Evolutionary conservation across 1,139 yeast genomes (phyloP).

Genomic region (Suhomyces atakaporum): DNA sequence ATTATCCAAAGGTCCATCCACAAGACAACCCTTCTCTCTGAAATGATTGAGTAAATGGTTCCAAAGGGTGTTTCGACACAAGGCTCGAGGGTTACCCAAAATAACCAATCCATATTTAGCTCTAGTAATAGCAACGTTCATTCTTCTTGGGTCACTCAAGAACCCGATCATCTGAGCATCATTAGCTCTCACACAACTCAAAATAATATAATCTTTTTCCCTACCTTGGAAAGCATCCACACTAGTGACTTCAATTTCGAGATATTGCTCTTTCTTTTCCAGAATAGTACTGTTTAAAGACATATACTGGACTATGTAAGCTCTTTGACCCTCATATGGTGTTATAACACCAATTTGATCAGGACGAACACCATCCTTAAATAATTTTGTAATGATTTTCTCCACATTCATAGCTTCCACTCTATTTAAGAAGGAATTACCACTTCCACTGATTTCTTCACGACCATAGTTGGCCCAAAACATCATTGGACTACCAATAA

Average conservation of each 20-base stretch:
- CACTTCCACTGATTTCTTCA: constrained; percentile 83
- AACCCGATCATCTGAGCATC: constrained; percentile 84
- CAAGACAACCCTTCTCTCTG: constrained; percentile 83
- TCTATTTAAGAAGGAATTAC: constrained; percentile 83
- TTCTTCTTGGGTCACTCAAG: constrained; percentile 83
- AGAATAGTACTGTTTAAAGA: constrained; percentile 65
- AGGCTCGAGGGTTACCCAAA: constrained; percentile 81
- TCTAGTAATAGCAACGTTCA: constrained; percentile 90
- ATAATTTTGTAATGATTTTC: constrained; percentile 69
- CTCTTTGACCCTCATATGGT: constrained; percentile 93
- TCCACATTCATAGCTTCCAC: constrained; percentile 93
- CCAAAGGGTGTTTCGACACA: constrained; percentile 77
- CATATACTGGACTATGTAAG: constrained; percentile 80
- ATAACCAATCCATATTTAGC: constrained; percentile 84
- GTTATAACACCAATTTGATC: constrained; percentile 89
- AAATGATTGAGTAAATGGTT: constrained; percentile 74
- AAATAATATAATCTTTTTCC: constrained; percentile 85
- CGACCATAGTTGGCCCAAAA: constrained; percentile 91
- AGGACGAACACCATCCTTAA: constrained; percentile 79
- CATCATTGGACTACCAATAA: constrained; percentile 82
- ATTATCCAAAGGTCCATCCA: constrained; percentile 87
- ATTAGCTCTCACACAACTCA: constrained; percentile 91
- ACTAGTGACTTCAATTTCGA: constrained; percentile 82
- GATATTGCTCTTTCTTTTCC: constrained; percentile 60
- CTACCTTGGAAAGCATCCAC: constrained; percentile 98